Conservation (phyloP, 768 basidiomycete genomes). For the Trametes gibbosa region DNA sequence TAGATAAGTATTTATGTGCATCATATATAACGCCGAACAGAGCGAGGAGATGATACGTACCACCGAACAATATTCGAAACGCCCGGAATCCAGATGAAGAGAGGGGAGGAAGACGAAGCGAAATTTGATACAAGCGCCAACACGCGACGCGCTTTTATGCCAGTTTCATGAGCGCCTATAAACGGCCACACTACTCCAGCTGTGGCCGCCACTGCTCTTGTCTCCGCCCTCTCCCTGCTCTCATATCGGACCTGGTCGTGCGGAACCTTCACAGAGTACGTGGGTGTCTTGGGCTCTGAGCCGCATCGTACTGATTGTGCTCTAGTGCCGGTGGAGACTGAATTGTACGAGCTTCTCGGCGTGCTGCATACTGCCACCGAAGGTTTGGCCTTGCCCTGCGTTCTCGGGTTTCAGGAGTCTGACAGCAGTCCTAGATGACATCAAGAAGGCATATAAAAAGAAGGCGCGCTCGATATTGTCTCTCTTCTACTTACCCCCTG, state of each 20-base stretch:
- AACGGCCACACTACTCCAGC: background rate
- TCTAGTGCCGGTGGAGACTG: conserved; percentile 72
- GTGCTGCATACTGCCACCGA: conserved; percentile 67
- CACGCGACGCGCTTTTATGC: conserved; percentile 6
- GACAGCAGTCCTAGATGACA: conserved; percentile 54
- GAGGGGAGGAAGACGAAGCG: conserved; percentile 1
- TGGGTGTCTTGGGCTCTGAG: background rate
- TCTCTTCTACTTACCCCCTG: conserved; percentile 12
- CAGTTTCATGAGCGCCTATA: conserved; percentile 2
- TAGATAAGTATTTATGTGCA: conserved; percentile 72
- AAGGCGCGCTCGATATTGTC: conserved; percentile 54
- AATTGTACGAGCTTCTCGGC: conserved; percentile 83
- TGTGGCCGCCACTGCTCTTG: background rate
- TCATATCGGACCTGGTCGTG: background rate
- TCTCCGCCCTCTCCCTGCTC: background rate
- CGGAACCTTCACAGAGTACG: background rate
- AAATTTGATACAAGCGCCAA: conserved; percentile 7
- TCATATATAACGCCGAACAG: conserved; percentile 37
- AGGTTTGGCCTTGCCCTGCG: conserved; percentile 44
- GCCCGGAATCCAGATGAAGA: background rate
- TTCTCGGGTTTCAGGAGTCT: conserved; percentile 7
- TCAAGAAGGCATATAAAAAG: conserved; percentile 92
- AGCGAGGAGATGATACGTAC: background rate
- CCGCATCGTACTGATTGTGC: background rate
- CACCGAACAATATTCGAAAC: background rate